phyloP scores from a whole-genome alignment of 208 protist species.

The Sergeia podlipaevii region DNA sequence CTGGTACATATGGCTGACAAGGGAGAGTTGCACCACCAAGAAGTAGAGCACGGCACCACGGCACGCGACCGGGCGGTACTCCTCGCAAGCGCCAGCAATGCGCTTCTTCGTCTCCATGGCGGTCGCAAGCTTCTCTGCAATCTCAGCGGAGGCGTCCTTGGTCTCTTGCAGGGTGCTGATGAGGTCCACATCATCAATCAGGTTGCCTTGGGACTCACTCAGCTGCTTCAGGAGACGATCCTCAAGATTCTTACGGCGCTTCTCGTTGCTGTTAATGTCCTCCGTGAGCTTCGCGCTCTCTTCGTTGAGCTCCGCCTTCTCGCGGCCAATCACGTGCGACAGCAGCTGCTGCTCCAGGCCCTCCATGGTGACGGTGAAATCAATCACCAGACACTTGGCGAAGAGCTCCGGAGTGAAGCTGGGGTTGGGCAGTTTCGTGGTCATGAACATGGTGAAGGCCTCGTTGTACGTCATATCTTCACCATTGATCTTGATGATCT shows the following conservation, averaged over 20 bases:
- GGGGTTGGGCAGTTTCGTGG: conserved; percentile 98
- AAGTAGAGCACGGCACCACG: conserved; percentile 98
- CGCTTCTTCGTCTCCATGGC: conserved; percentile 95
- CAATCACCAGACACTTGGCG: conserved; percentile 97
- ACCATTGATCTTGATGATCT: conserved; percentile 91
- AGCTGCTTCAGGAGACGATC: conserved; percentile 95
- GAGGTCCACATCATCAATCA: conserved; percentile 93
- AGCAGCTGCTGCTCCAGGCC: conserved; percentile 97
- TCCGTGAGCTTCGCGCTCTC: conserved; percentile 95
- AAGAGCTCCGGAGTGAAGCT: conserved; percentile 98
- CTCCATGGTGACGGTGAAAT: conserved; percentile 99
- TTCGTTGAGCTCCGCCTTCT: conserved; percentile 97
- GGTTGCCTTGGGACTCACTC: conserved; percentile 91
- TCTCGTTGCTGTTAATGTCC: conserved; percentile 96
- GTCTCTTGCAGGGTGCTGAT: conserved; percentile 96
- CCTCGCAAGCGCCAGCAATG: conserved; percentile 95
- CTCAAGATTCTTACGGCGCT: conserved; percentile 92
- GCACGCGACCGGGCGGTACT: conserved; percentile 96
- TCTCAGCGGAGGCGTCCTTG: conserved; percentile 96
- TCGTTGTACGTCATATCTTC: conserved; percentile 93
- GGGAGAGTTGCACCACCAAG: conserved; percentile 97
- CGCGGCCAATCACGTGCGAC: conserved; percentile 95
- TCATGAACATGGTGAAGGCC: conserved; percentile 96
- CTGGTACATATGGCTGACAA: conserved; percentile 98
- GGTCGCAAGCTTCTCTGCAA: conserved; percentile 95